These are phyloP conservation scores for Candida morakotiae DNA, from an alignment of 805 yeast genomes.

Conservation along the genomic window DNA sequence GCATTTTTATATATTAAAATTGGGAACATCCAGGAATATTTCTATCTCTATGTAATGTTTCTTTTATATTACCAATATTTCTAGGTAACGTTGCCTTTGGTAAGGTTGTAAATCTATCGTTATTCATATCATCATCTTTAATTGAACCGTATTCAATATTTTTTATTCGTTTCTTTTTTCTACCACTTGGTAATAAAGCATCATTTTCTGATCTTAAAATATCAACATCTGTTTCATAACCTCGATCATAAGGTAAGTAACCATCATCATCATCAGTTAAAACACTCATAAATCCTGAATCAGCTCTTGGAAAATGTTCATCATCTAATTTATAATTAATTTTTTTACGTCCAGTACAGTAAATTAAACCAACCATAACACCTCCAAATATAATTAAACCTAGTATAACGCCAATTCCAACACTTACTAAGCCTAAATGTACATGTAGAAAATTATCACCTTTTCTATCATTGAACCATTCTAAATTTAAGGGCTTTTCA, in stretches of 20 bases:
- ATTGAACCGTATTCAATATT: slow-evolving; percentile 18
- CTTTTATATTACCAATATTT: slow-evolving; percentile 18
- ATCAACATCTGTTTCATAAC: slow-evolving; percentile 43
- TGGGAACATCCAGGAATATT: slow-evolving; percentile 13
- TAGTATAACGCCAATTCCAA: slow-evolving; percentile 61
- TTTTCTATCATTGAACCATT: slow-evolving; percentile 51
- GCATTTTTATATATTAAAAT: slow-evolving; percentile 2
- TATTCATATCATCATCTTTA: slow-evolving; percentile 6
- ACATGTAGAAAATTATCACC: slow-evolving; percentile 45
- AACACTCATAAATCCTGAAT: slow-evolving; percentile 37
- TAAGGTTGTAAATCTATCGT: slow-evolving; percentile 1
- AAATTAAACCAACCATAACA: slow-evolving; percentile 17
- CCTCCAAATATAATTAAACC: slow-evolving; percentile 46
- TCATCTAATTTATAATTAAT: slow-evolving; percentile 4
- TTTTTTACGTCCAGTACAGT: slow-evolving; percentile 13
- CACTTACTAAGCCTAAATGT: slow-evolving; percentile 63
- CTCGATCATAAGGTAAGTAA: slow-evolving; percentile 23
- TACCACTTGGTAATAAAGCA: slow-evolving; percentile 21
- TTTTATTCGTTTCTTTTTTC: slow-evolving; percentile 10
- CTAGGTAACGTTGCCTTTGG: slow-evolving; percentile 16
- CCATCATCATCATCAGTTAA: slow-evolving; percentile 26
- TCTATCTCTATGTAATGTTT: slow-evolving; percentile 17
- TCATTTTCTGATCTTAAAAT: slow-evolving; percentile 27
- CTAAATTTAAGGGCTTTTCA: slow-evolving; percentile 63
- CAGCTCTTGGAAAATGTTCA: slow-evolving; percentile 12